A percentile compares a stretch with the other conserved stretches of the same genome.
phyloP scores from a whole-genome alignment of 2,329 filamentous ascomycete species.

The Botrytis fragariae region DNA sequence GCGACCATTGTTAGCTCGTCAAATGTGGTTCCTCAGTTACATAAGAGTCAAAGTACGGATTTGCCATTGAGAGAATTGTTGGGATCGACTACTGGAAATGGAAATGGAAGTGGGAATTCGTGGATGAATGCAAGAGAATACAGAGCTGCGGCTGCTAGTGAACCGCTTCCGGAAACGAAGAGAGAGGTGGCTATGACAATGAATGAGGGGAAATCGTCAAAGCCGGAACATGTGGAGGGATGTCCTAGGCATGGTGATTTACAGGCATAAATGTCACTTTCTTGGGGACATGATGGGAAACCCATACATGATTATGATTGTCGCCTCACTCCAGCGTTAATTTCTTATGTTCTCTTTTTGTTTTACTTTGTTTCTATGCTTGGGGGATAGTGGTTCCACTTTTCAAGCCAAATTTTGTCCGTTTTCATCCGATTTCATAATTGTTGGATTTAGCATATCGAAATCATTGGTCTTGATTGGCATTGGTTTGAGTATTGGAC shows the following conservation, averaged over 20 bases:
- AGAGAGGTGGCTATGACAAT: not conserved
- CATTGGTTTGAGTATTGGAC: not conserved
- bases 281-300: not conserved
- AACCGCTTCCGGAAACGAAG: not conserved
- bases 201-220: not conserved
- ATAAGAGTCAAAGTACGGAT: not conserved
- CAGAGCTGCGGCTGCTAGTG: not conserved
- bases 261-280: not conserved
- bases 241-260: not conserved
- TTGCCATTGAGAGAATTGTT: slow-evolving; percentile 14
- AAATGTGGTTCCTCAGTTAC: slow-evolving; percentile 21
- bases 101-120: not conserved
- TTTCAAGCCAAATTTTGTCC: not conserved
- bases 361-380: not conserved
- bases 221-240: not conserved
- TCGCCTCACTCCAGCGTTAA: not conserved
- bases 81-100: not conserved
- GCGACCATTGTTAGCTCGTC: slow-evolving; percentile 34
- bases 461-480: not conserved
- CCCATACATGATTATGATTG: not conserved
- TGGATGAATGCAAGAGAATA: slow-evolving; percentile 4
- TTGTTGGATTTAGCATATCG: not conserved
- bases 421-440: not conserved
- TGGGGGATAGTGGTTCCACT: not conserved
- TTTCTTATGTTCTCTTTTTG: not conserved